Base-by-base conservation (phyloP, 2,329 filamentous ascomycete genomes). In the Macroventuria anomochaeta region DNA sequence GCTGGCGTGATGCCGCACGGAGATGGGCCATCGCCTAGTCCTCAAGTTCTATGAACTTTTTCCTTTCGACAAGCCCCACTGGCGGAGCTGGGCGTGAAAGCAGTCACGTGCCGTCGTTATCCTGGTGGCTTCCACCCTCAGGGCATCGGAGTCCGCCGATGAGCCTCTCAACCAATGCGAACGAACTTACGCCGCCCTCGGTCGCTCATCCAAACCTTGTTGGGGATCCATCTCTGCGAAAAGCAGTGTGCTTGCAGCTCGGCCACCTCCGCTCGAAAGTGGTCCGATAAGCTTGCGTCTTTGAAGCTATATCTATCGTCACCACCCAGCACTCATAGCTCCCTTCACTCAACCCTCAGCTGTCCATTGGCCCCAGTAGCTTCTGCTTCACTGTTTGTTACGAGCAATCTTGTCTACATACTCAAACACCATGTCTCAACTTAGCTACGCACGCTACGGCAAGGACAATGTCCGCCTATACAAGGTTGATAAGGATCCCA, bases 401-500 rank as follows among this genome's bases (percentile, higher is more conserved):
- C 18, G 17, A 12, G 15, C 20, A 10, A 23, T 15, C 11, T 52
- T 23, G 10, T 39, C 26, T 37, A 20, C 21, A 18, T 20, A 44
- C 43, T 48, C 36, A 40, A 23, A 46, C 64, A 71, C 55, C 54
- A 80, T 81, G 77, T 72, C 79, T 62, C 69, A 78, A 54, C 78
- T 82, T 61, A 76, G 71, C 64, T 77, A 79, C 68, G 89, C 90
- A 67, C 86, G 88, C 73, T 93, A 93, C 75, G 90, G 90, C 80
- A 93, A 99, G 86, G 95, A 97, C 85, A 97, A 99, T 80, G 89
- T 99, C 83, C 93, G 95, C 71, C 86, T 99, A 69, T 96, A 89
- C 86, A 99, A 99, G 79, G 92, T 97, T 70, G 83, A 96, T 71
- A 87, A 86, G 68, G 87, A 97, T 75, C 81, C 86, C 72, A 81